Base-by-base conservation (phyloP, 352 stramenopile genomes). In the Plasmopara muralis region DNA sequence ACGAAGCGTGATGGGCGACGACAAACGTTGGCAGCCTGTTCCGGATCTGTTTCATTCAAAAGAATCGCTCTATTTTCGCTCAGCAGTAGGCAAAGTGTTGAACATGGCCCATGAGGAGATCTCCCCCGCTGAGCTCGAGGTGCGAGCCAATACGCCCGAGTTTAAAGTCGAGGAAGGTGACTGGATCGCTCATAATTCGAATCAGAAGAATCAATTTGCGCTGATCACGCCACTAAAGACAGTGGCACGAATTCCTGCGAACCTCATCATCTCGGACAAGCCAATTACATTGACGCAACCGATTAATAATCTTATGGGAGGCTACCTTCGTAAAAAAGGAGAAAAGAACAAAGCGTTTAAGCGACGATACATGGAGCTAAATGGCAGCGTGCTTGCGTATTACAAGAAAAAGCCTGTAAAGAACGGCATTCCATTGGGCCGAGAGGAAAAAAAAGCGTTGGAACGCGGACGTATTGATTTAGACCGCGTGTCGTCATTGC, bases 371-470 rank as follows among this genome's bases (percentile, higher is more conserved):
- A 91, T 93, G 78, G 83, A 91, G 53, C 62, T 93, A 0, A 87
- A 83, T 43, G 78, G 80, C 35, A 73, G 60, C 1, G 50, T 90
- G 6, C 45, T 93, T 31, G 74, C 77, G 18, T 93, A 93, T 53
- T 93, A 90, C 65, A 88, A 87, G 64, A 91, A 89, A 54, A 89
- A 91, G 53, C 83, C 83, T 1, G 77, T 86, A 46, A 89, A 84
- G 55, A 74, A 87, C 37, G 83, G 80, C 12, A 77, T 89, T 39
- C 78, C 78, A 15, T 53, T 93, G 1, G 82, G 64, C 30, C 55
- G 67, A 5, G 74, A 85, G 37, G 83, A 93, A 43, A 93, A 91
- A 55, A 89, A 82, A 55, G 54, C 77, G 31, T 72, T 77, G 31
- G 77, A 86, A 49, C 68, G 78, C 9, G 83, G 83, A 38, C 68